Percentiles rank a stretch among this genome's conserved stretches.
These are phyloP conservation scores for Ogataea pini DNA, from an alignment of 805 yeast genomes.

Conservation along the genomic window DNA sequence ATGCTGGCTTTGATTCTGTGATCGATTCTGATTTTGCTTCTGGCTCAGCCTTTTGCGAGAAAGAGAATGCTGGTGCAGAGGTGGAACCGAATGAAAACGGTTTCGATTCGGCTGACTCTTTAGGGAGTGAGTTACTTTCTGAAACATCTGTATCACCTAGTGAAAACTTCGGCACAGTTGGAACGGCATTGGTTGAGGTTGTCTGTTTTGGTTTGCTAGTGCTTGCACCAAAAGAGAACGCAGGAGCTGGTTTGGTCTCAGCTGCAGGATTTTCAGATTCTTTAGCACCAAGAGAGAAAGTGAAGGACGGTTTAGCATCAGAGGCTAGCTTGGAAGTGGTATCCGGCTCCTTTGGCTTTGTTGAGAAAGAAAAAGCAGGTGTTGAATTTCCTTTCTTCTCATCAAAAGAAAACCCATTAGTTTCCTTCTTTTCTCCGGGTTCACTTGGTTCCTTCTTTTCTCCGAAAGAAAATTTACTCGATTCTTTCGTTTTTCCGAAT, in stretches of 20 bases:
- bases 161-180: neutral
- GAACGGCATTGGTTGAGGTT: no score
- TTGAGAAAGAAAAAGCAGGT: conserved; percentile 2
- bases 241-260: neutral
- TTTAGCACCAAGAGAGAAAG: neutral
- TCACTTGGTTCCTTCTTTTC: conserved; percentile 1
- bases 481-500: conserved; percentile 11
- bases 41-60: conserved; percentile 1
- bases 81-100: neutral
- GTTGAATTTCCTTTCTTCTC: neutral
- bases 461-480: conserved; percentile 4
- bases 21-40: conserved; percentile 7
- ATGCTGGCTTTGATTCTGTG: conserved; percentile 4
- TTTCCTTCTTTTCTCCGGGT: conserved; percentile 3
- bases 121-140: no score
- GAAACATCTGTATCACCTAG: no score
- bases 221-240: neutral
- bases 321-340: no score
- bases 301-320: neutral
- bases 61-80: neutral
- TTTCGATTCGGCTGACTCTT: no score
- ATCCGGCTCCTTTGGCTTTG: neutral
- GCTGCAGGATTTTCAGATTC: neutral
- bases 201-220: neutral
- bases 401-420: neutral